These are phyloP conservation scores for Scheffersomyces illinoinensis DNA, from an alignment of 1,139 yeast species.

Conservation along the genomic window DNA sequence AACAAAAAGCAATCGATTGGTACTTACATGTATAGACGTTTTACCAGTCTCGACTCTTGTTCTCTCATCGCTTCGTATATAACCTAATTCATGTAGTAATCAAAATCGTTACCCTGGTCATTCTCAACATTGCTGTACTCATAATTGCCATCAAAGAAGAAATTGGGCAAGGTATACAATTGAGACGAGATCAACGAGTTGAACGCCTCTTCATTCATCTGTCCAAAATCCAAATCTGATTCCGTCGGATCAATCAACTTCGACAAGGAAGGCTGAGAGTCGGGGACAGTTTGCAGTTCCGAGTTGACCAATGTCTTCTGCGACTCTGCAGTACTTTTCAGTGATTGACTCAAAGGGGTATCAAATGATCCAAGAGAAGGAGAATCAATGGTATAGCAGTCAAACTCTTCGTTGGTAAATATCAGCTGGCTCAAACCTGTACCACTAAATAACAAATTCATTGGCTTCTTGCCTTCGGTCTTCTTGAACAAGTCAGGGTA, in stretches of 20 bases:
- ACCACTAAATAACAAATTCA: not conserved
- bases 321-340: not conserved
- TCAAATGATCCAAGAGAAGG: not conserved
- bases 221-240: constrained; percentile 2
- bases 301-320: not conserved
- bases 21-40: not conserved
- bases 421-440: not conserved
- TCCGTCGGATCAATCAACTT: not conserved
- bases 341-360: not conserved
- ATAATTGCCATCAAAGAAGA: constrained; percentile 6
- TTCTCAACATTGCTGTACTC: not conserved
- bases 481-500: constrained; percentile 22
- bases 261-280: not conserved
- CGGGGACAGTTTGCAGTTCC: not conserved
- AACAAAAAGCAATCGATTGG: not conserved
- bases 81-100: not conserved
- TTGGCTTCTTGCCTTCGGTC: not conserved
- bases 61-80: not conserved
- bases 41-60: not conserved
- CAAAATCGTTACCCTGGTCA: not conserved
- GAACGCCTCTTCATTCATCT: constrained; percentile 11
- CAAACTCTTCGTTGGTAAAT: not conserved
- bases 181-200: constrained; percentile 13
- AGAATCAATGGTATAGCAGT: not conserved
- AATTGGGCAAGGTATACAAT: constrained; percentile 13